These are phyloP conservation scores for Nigrospora osmanthi DNA, from an alignment of 2,329 filamentous ascomycete species.

Conservation along the genomic window DNA sequence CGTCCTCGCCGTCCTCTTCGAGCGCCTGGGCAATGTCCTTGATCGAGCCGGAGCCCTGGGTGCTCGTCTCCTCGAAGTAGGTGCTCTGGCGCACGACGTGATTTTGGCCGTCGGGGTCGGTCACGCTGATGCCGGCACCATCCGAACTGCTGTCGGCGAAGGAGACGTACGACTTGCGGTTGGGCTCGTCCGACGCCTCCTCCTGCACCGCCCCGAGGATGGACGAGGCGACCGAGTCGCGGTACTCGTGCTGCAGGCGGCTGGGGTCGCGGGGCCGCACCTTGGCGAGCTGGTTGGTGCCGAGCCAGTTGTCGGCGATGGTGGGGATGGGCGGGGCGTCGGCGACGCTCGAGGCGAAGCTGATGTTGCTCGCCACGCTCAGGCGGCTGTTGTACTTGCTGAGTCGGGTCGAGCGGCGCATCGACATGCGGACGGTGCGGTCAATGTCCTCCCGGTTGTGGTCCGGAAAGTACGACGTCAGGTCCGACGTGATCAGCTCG, in stretches of 20 bases:
- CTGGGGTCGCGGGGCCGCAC: slow-evolving; percentile 34
- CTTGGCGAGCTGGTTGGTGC: slow-evolving; percentile 46
- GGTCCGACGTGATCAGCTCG: slow-evolving; percentile 92
- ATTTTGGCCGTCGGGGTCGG: slow-evolving; percentile 57
- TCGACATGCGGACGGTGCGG: slow-evolving; percentile 85
- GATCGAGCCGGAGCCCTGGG: slow-evolving; percentile 64
- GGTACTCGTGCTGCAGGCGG: slow-evolving; percentile 54
- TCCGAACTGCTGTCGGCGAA: slow-evolving; percentile 72
- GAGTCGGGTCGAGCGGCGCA: slow-evolving; percentile 80
- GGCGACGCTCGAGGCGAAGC: slow-evolving; percentile 83
- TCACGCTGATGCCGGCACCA: slow-evolving; percentile 60
- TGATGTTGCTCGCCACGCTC: slow-evolving; percentile 88
- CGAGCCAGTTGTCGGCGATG: slow-evolving; percentile 90
- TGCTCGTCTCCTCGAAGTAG: slow-evolving; percentile 77
- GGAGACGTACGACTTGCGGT: slow-evolving; percentile 93
- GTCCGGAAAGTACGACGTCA: slow-evolving; percentile 95
- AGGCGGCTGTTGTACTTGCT: slow-evolving; percentile 90
- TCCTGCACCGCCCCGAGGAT: slow-evolving; percentile 86
- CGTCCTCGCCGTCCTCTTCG: slow-evolving; percentile 84
- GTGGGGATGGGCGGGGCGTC: slow-evolving; percentile 93
- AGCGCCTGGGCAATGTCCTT: slow-evolving; percentile 81
- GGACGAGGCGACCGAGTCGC: slow-evolving; percentile 84
- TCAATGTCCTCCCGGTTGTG: slow-evolving; percentile 93
- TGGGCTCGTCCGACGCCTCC: slow-evolving; percentile 71
- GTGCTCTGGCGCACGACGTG: slow-evolving; percentile 67